phyloP scores from a whole-genome alignment of 2,329 filamentous ascomycete genomes.

The Curvularia verruculosa region DNA sequence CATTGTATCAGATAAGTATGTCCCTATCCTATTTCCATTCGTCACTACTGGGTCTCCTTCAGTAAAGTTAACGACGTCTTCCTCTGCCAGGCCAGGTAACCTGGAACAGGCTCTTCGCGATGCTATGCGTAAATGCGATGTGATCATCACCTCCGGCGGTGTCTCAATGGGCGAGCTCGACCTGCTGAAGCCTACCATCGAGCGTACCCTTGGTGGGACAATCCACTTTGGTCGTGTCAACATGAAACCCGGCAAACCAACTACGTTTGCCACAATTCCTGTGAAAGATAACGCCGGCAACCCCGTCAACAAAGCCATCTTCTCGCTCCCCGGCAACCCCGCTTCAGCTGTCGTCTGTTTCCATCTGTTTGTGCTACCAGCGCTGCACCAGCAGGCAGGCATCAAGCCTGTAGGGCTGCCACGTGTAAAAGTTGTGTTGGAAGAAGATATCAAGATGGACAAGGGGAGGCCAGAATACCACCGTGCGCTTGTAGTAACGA shows the following conservation, averaged over 20 bases:
- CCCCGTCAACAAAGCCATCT: slow-evolving; percentile 72
- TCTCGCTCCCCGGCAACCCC: slow-evolving; percentile 91
- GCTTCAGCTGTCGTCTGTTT: slow-evolving; percentile 92
- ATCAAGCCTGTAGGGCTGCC: slow-evolving; percentile 72
- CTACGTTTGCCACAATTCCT: slow-evolving; percentile 90
- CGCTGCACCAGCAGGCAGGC: slow-evolving; percentile 78
- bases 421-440: slow-evolving; percentile 71
- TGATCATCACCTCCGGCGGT: slow-evolving; percentile 90
- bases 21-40: neutral
- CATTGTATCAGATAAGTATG: slow-evolving; percentile 74
- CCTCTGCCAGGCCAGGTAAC: slow-evolving; percentile 61
- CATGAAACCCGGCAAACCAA: slow-evolving; percentile 99
- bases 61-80: neutral
- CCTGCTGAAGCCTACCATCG: slow-evolving; percentile 93
- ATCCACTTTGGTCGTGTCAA: slow-evolving; percentile 96
- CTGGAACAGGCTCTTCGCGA: slow-evolving; percentile 79
- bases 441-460: slow-evolving; percentile 77
- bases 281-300: slow-evolving; percentile 61
- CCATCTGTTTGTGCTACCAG: slow-evolving; percentile 90
- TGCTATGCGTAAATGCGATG: slow-evolving; percentile 74
- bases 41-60: neutral
- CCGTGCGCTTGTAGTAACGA: slow-evolving; percentile 73
- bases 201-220: slow-evolving; percentile 83
- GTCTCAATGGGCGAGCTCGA: slow-evolving; percentile 99
- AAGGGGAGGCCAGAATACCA: slow-evolving; percentile 85